Evolutionary conservation across 495 filamentous ascomycete genomes (phyloP).

Genomic region (Aspergillus saccharolyticus): DNA sequence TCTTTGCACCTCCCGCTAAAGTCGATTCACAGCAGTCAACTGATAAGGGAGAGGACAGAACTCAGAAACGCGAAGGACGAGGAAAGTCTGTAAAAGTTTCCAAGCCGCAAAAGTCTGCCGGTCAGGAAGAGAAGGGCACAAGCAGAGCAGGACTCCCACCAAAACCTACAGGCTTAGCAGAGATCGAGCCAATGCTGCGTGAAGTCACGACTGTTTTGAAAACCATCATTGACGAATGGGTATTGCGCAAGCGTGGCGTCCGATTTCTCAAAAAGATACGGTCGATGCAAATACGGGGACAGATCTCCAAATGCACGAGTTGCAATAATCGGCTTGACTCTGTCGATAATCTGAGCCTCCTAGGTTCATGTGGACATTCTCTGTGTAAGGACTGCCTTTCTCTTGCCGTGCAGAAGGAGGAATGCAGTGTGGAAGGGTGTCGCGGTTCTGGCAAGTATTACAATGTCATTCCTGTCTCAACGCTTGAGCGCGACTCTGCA

Average conservation of each 20-base stretch:
- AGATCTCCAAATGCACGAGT: constrained; percentile 20
- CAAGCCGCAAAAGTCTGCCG: background rate
- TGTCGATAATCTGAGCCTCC: constrained; percentile 24
- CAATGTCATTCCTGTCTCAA: constrained; percentile 33
- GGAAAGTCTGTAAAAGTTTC: background rate
- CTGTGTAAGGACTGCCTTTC: constrained; percentile 39
- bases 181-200: constrained; percentile 19
- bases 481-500: constrained; percentile 27
- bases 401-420: constrained; percentile 11
- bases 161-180: constrained; percentile 10
- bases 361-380: constrained; percentile 49
- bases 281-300: constrained; percentile 18
- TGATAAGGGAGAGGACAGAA: background rate
- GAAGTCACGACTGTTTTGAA: constrained; percentile 22
- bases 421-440: constrained; percentile 31
- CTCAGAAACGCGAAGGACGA: background rate
- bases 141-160: constrained; percentile 3
- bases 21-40: background rate
- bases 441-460: constrained; percentile 21
- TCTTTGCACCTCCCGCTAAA: constrained; percentile 14
- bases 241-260: constrained; percentile 25
- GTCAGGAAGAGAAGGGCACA: background rate
- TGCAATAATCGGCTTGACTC: constrained; percentile 19
- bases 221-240: constrained; percentile 25
- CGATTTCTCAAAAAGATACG: constrained; percentile 27